These are phyloP conservation scores for Nyctanthes arbortristis DNA, from an alignment of 257 asterid genomes.

Conservation along the genomic window DNA sequence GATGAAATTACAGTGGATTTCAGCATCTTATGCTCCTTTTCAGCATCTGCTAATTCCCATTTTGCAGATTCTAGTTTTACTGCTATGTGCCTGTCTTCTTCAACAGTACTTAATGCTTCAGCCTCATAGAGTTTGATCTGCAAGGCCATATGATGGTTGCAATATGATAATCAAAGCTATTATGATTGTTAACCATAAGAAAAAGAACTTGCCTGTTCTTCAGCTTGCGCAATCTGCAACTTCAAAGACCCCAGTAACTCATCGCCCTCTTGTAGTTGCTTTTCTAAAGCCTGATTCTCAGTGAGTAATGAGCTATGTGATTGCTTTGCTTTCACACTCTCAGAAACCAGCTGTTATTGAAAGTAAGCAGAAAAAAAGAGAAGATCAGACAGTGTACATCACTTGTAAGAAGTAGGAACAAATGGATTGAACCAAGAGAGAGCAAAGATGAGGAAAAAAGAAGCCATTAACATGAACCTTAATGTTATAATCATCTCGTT, in stretches of 20 bases:
- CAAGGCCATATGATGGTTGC: slow-evolving; percentile 33
- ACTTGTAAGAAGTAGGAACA: slow-evolving; percentile 16
- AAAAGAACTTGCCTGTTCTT: slow-evolving; percentile 66
- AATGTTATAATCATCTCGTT: slow-evolving; percentile 86
- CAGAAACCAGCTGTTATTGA: slow-evolving; percentile 84
- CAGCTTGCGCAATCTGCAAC: slow-evolving; percentile 60
- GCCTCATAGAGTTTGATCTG: slow-evolving; percentile 68
- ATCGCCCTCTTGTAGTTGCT: slow-evolving; percentile 65
- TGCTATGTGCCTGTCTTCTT: slow-evolving; percentile 71
- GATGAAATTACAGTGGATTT: slow-evolving; percentile 64
- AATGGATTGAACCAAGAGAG: slow-evolving; percentile 1
- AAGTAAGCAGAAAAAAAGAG: slow-evolving; percentile 21
- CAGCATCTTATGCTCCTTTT: slow-evolving; percentile 89
- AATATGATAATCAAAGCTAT: slow-evolving; percentile 21
- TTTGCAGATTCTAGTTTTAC: slow-evolving; percentile 63
- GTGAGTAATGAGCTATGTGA: slow-evolving; percentile 63
- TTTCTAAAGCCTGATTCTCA: slow-evolving; percentile 61
- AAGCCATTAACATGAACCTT: slow-evolving; percentile 76
- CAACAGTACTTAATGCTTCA: slow-evolving; percentile 61
- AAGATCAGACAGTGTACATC: slow-evolving; percentile 13
- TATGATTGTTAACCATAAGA: slow-evolving; percentile 4
- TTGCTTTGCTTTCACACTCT: slow-evolving; percentile 92
- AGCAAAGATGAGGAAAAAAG: too few species aligned
- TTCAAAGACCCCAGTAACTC: slow-evolving; percentile 64
- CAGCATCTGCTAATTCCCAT: slow-evolving; percentile 90